Evolutionary conservation across 106 monocot genomes (phyloP), one percentile per base, ranked within the genome.

Genomic region (Acorus calamus): DNA sequence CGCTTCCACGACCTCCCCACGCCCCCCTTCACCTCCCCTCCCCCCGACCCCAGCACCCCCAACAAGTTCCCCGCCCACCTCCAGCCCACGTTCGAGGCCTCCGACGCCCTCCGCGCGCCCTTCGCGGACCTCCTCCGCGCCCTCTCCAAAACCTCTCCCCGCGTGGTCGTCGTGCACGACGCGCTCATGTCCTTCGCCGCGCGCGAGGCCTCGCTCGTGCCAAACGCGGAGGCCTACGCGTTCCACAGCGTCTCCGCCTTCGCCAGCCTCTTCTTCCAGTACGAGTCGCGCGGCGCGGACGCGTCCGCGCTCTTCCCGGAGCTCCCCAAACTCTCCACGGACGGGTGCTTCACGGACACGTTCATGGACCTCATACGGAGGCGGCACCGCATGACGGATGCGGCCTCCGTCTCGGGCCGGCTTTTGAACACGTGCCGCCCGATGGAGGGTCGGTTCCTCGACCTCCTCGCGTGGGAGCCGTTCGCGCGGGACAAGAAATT

Each of bases 121-220:
- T 71, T 77, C 46, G 49, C 75, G 5, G 46, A 70, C 11, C 74
- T 89, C 11, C 75, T 92, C 47, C 70, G 55, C 48, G 65, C 82
- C 59, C 67, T 92, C 46, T 84, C 87, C 4, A 43, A 66, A 53
- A 41, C 72, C 11, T 49, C 58, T 46, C 77, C 75, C 10, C 79
- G 82, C 8, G 71, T 92, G 8, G 80, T 82, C 44, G 70, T 92
- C 55, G 66, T 88, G 46, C 77, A 84, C 55, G 92, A 92, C 75
- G 61, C 66, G 11, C 56, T 88, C 56, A 66, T 75, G 71, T 63
- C 87, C 14, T 78, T 85, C 71, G 87, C 68, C 42, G 75, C 67
- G 47, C 6, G 13, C 7, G 80, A 82, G 4, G 79, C 82, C 5
- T 59, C 72, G 11, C 44, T 53, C 0, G 42, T 84, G 4, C 65